Evolutionary conservation across 805 yeast species (phyloP), one percentile per base, ranked within the genome.

Genomic region (Candida mattraensis): DNA sequence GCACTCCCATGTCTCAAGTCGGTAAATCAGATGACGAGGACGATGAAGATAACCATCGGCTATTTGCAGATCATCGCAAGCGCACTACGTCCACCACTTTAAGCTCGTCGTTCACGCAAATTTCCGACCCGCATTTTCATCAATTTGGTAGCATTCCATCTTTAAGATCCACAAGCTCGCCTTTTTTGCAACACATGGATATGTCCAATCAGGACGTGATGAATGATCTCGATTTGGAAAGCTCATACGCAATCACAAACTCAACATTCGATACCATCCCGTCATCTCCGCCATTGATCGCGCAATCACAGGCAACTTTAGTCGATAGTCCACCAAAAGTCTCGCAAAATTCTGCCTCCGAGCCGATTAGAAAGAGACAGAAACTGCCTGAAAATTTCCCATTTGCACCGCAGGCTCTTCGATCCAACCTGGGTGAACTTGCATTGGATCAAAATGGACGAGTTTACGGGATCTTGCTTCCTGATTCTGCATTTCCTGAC

Each of bases 381-480:
- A 52, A 48, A n/a, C 26, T 47, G 2, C 39, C 44, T 11, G 24
- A 31, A 2, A 14, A 19, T 13, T 17, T 28, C 15, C 28, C 35
- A 5, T 20, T 35, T 10, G 18, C 24, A 11, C 29, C 21, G 29
- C n/a, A 12, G 16, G 5, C 27, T 33, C 21, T 18, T 18, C 30
- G 39, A 12, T 24, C 28, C 10, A 30, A 18, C 12, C 20, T 13
- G n/a, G 51, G 54, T n/a, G 48, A 54, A 23, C 70, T 74, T 43
- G 80, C 79, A 0, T 62, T 76, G 18, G 81, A 76, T 45, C 60
- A 64, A 33, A 73, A 73, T 36, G 66, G 66, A 7, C 48, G 60
- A 28, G 66, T 62, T 3, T 59, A 51, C 28, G 68, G 67, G 2
- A 47, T 61, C 17, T 39, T 47, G 7, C 38, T 59, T 5, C 56